Base-by-base conservation (phyloP, 108 stramenopile genomes). In the Mediolabrus comicus region DNA sequence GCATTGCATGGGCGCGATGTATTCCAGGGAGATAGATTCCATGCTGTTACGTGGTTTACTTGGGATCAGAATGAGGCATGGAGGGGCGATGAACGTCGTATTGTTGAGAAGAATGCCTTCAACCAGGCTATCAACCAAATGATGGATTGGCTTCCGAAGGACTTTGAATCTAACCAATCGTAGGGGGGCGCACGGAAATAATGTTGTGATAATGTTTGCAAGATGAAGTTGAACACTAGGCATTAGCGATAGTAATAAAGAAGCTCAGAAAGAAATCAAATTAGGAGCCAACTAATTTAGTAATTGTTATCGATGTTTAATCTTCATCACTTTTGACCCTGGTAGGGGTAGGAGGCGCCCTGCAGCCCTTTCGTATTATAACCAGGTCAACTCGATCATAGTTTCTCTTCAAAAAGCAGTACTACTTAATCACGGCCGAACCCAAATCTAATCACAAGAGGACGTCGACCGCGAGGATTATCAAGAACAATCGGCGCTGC, bases 61-160 rank as follows among this genome's bases (percentile, higher is more conserved):
- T 95, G 94, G 94, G 91, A 92, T 71, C 73, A 91, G 22, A 87
- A 90, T 56, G 83, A 79, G 43, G 88, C 85, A 36, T 95, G 91
- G 91, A 81, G 90, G 61, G 94, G 94, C 34, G 74, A 91, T 63
- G 94, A 95, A 62, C 79, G 89, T 30, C 89, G 94, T 36, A 86
- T 89, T 36, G 83, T 90, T 19, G 90, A 92, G 77, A 95, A 95
- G 90, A 91, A 95, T 76, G 89, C 82, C 1, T 65, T 95, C 67
- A 95, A 95, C 73, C 79, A 91, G 75, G 74, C 81, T 19, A 92
- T 95, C 65, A 95, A 95, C 62, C 29, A 79, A 43, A 92, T 92
- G 89, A 91, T 95, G 91, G 94, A 95, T 66, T 92, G 87, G 88
- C 72, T 95, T 27, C 94, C 94, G 31, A 95, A 95, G 83, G 94